A percentile compares a stretch with the other conserved stretches of the same genome.
Evolutionary conservation across 2,329 filamentous ascomycete genomes (phyloP).

Genomic region (Alternaria dauci): DNA sequence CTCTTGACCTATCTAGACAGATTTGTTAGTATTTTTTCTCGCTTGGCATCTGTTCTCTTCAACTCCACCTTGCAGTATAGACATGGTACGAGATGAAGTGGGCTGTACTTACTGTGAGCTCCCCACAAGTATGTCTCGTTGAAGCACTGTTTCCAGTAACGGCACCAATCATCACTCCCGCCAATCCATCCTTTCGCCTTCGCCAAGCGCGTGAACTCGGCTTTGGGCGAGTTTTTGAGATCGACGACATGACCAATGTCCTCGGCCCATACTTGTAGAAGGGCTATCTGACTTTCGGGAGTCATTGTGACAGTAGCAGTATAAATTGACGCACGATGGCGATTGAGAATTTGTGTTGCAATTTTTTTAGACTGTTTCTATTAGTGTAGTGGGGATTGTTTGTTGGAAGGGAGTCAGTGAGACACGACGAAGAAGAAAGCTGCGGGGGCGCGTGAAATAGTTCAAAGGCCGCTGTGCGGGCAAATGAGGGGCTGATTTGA

Average conservation of each 20-base stretch:
- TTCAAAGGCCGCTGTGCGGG: not conserved
- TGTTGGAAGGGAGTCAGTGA: not conserved
- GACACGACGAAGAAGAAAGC: not conserved
- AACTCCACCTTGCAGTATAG: not conserved
- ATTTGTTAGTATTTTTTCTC: not conserved
- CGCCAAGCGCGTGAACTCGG: constrained; percentile 35
- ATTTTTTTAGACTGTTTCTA: not conserved
- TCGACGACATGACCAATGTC: constrained; percentile 22
- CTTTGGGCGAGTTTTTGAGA: constrained; percentile 19
- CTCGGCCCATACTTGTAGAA: constrained; percentile 24
- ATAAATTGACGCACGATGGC: not conserved
- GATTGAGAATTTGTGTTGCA: not conserved
- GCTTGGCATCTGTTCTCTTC: not conserved
- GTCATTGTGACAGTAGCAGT: constrained; percentile 8
- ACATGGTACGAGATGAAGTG: not conserved
- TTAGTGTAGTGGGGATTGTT: not conserved
- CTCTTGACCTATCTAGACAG: constrained; percentile 2
- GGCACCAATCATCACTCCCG: constrained; percentile 24
- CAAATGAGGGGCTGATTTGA: constrained; percentile 7
- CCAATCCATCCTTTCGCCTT: constrained; percentile 30
- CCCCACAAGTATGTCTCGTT: constrained; percentile 23
- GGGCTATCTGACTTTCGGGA: constrained; percentile 14
- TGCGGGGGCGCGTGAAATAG: not conserved
- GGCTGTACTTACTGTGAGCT: constrained; percentile 12
- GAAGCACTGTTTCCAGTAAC: constrained; percentile 30